Evolutionary conservation across 1,284 basidiomycete species (phyloP).

Genomic region (Ustilago trichophora): DNA sequence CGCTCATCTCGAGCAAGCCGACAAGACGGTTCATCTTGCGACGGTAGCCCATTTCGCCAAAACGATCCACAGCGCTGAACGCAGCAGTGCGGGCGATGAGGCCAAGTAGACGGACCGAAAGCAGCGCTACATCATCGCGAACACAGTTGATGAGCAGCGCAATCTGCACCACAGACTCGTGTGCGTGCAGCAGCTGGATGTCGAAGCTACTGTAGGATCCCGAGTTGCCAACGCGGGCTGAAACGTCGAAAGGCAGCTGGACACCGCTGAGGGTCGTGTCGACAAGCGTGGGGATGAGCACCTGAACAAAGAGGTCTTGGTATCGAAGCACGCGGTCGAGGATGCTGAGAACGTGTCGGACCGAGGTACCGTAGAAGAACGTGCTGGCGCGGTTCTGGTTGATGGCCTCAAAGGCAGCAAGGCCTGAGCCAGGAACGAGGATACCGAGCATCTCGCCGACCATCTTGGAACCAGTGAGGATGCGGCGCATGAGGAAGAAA

Average conservation of each 20-base stretch:
- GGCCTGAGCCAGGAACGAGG: constrained; percentile 68
- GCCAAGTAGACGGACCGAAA: constrained; percentile 81
- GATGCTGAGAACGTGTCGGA: constrained; percentile 83
- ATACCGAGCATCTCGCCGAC: constrained; percentile 79
- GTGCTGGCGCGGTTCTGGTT: constrained; percentile 77
- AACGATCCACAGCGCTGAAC: constrained; percentile 72
- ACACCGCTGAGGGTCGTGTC: constrained; percentile 67
- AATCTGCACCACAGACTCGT: constrained; percentile 81
- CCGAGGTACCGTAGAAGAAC: constrained; percentile 75
- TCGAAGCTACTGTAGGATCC: constrained; percentile 79
- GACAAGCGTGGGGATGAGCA: constrained; percentile 80
- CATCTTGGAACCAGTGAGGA: constrained; percentile 78
- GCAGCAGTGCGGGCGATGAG: constrained; percentile 72
- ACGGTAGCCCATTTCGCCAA: constrained; percentile 67
- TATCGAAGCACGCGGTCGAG: constrained; percentile 82
- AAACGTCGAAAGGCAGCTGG: constrained; percentile 42
- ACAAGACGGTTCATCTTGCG: constrained; percentile 73
- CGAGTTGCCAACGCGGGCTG: constrained; percentile 43
- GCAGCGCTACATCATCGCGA: constrained; percentile 78
- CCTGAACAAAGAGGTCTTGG: constrained; percentile 88
- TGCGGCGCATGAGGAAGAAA: constrained; percentile 81
- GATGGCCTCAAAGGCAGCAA: constrained; percentile 68
- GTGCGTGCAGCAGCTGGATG: constrained; percentile 74
- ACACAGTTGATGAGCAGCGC: constrained; percentile 82
- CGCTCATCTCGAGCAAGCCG: constrained; percentile 81